These are phyloP conservation scores for Backusella parvicylindrica DNA, from an alignment of 192 early-diverging fungal species.

Conservation along the genomic window DNA sequence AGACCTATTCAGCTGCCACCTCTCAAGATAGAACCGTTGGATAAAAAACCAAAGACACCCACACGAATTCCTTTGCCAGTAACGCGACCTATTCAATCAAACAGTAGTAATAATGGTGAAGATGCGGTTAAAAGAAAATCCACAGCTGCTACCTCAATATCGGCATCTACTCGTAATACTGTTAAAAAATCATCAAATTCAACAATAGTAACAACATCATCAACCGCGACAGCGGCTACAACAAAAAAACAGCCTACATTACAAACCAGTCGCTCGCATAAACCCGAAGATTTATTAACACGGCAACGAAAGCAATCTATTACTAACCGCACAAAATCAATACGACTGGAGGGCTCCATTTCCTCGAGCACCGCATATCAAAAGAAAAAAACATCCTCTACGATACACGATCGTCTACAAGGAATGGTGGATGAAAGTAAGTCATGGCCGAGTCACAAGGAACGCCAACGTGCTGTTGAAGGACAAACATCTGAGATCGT, in stretches of 20 bases:
- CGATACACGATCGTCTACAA: conserved; percentile 1
- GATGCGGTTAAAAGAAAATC: neutral
- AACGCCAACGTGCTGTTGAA: neutral
- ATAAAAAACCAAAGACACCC: conserved; percentile 7
- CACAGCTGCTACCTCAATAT: neutral
- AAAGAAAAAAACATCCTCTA: neutral
- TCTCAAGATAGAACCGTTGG: conserved; percentile 13
- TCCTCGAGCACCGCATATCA: neutral
- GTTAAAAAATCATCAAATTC: neutral
- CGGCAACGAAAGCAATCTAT: neutral
- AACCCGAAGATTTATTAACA: conserved; percentile 1
- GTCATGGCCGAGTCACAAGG: neutral
- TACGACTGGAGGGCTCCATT: neutral
- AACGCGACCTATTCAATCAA: neutral
- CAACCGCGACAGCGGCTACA: neutral
- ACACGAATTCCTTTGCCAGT: conserved; percentile 15
- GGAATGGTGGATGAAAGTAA: conserved; percentile 1
- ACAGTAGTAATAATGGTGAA: neutral
- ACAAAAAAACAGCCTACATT: neutral
- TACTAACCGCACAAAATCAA: neutral
- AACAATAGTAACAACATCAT: neutral
- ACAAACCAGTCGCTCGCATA: neutral
- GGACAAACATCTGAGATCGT: neutral
- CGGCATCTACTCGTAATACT: neutral
- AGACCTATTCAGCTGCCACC: conserved; percentile 7